A percentile compares a stretch with the other conserved stretches of the same genome.
phyloP scores from a whole-genome alignment of 1,284 basidiomycete species.

The Cutaneotrichosporon daszewskae region DNA sequence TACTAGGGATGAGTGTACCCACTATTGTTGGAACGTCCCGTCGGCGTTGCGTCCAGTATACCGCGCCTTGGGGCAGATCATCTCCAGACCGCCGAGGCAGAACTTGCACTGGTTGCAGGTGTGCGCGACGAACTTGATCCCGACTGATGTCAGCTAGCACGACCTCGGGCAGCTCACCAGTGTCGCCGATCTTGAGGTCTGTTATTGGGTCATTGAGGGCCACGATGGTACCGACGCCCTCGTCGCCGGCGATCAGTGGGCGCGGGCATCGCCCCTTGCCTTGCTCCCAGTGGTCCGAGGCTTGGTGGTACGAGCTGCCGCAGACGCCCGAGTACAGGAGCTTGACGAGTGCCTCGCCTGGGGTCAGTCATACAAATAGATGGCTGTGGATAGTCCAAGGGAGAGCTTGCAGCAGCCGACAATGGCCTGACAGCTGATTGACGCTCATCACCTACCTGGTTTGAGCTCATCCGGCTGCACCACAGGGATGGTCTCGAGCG shows the following conservation, averaged over 20 bases:
- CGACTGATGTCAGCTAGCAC: slow-evolving; percentile 62
- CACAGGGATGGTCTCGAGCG: slow-evolving; percentile 19
- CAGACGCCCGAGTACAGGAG: slow-evolving; percentile 53
- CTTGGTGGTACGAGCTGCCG: neutral
- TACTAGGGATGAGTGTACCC: slow-evolving; percentile 53
- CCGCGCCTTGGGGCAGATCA: slow-evolving; percentile 56
- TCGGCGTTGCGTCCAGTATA: slow-evolving; percentile 64
- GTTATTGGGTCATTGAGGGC: slow-evolving; percentile 67
- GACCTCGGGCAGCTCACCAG: slow-evolving; percentile 21
- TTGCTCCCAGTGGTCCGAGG: slow-evolving; percentile 2
- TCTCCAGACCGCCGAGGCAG: slow-evolving; percentile 64
- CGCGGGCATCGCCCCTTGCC: slow-evolving; percentile 26
- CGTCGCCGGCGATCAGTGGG: slow-evolving; percentile 68
- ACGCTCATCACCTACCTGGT: neutral
- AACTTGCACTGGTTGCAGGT: slow-evolving; percentile 66
- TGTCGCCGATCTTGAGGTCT: slow-evolving; percentile 13
- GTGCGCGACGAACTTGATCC: slow-evolving; percentile 70
- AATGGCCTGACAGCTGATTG: neutral
- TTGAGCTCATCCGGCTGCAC: slow-evolving; percentile 1
- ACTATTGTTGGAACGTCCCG: slow-evolving; percentile 55
- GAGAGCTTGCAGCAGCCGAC: too few relatives aligned
- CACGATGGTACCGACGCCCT: slow-evolving; percentile 55
- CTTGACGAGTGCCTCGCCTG: slow-evolving; percentile 9
- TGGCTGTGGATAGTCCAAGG: too few relatives aligned
- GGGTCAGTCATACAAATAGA: too few relatives aligned